Percentiles rank a stretch among this genome's conserved stretches.
These are phyloP conservation scores for Chalciporus piperatus DNA, from an alignment of 768 basidiomycete genomes.

Conservation along the genomic window DNA sequence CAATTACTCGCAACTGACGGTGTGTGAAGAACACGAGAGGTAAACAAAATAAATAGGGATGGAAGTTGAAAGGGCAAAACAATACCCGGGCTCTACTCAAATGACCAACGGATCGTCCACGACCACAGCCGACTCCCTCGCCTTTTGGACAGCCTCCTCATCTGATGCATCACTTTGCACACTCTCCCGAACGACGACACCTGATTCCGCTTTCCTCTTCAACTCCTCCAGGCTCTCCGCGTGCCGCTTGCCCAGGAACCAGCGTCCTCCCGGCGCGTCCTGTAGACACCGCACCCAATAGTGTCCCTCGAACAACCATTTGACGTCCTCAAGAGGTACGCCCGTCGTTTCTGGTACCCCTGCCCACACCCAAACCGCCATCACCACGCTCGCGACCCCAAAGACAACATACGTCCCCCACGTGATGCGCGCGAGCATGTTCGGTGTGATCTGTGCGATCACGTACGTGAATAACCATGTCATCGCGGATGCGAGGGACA, in stretches of 20 bases:
- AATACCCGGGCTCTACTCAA: background rate
- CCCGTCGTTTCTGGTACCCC: slow-evolving; percentile 41
- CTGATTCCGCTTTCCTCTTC: slow-evolving; percentile 6
- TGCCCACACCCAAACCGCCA: slow-evolving; percentile 34
- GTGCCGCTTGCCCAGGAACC: slow-evolving; percentile 23
- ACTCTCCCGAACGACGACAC: background rate
- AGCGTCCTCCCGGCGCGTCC: slow-evolving; percentile 33
- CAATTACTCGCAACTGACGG: no score
- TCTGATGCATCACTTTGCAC: background rate
- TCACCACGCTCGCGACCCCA: slow-evolving; percentile 27
- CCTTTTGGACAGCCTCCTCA: background rate
- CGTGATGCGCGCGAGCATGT: slow-evolving; percentile 27
- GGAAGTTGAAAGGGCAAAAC: background rate
- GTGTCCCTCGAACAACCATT: slow-evolving; percentile 32
- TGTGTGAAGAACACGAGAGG: no score
- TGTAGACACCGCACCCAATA: slow-evolving; percentile 27
- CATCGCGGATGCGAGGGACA: slow-evolving; percentile 29
- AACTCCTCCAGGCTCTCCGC: slow-evolving; percentile 28
- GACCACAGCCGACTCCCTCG: background rate
- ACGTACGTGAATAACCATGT: slow-evolving; percentile 40
- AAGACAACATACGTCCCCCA: slow-evolving; percentile 35
- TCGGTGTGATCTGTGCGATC: slow-evolving; percentile 38
- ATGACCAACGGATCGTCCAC: slow-evolving; percentile 5
- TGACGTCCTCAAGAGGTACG: slow-evolving; percentile 38
- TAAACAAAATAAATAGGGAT: no score